Evolutionary conservation across 2,329 filamentous ascomycete genomes (phyloP).

Genomic region (Trichophyton rubrum): DNA sequence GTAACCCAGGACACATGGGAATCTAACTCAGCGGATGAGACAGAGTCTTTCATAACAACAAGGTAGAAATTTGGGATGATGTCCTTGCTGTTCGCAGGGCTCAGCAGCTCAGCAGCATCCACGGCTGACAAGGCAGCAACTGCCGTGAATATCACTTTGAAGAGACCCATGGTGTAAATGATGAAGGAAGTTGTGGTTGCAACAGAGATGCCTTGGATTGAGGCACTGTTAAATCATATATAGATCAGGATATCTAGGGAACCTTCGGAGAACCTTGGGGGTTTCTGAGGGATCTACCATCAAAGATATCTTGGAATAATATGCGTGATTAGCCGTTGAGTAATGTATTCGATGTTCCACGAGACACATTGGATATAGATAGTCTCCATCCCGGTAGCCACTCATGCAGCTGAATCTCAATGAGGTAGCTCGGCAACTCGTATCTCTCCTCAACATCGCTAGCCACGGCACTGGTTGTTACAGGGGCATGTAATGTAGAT

Average conservation of each 20-base stretch:
- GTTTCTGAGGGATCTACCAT: not conserved
- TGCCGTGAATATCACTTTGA: not conserved
- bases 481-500: not conserved
- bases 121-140: not conserved
- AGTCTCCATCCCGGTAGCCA: not conserved
- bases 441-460: not conserved
- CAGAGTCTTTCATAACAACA: slow-evolving; percentile 11
- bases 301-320: not conserved
- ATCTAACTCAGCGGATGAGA: slow-evolving; percentile 7
- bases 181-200: not conserved
- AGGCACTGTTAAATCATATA: not conserved
- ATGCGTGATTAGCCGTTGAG: not conserved
- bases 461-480: not conserved
- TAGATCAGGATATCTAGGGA: not conserved
- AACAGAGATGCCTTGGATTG: not conserved
- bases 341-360: not conserved
- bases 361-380: not conserved
- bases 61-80: slow-evolving; percentile 10
- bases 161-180: not conserved
- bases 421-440: not conserved
- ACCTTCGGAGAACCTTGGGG: not conserved
- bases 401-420: not conserved
- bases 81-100: slow-evolving; percentile 1
- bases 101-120: slow-evolving; percentile 7
- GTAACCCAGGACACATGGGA: slow-evolving; percentile 10